Base-by-base conservation (phyloP, 805 yeast species). In the Candida corydali region DNA sequence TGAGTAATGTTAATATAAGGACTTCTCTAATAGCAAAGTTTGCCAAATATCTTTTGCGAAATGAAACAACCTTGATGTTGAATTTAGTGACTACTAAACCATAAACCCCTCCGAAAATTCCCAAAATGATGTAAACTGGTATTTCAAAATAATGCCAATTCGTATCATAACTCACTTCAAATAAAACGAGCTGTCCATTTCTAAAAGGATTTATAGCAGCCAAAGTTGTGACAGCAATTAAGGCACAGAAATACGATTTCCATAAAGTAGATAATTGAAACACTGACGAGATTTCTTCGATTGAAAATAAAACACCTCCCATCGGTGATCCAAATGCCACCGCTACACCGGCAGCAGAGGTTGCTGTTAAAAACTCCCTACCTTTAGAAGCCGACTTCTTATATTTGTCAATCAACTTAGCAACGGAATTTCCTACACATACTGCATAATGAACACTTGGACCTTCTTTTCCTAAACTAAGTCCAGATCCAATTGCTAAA, bases 381-480 rank as follows among this genome's bases (percentile, higher is more conserved):
- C 63, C 61, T 37, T 54, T 70, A 4, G 69, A 55, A 8, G 76
- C 73, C 15, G 75, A 67, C 35, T 58, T 59, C n/a, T 62, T 56
- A 46, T 72, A 75, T 40, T 58, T 56, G 16, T 52, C 51, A 39
- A 82, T 69, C 29, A 78, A 54, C 26, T 72, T 70, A 1, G 93
- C 80, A 9, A 87, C 64, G n/a, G 79, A 73, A 49, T 80, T 79
- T 0, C 97, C 98, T n/a, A 84, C 91, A 57, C 98, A 89, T 0
- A 89, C 95, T 0, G 98, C 97, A 59, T 91, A 93, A 60, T 93
- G 99, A 9, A 93, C 98, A 49, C 91, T 80, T 2, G 99, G 99
- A 0, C 99, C 99, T 55, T 93, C 99, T 60, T 93, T 93, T 16
- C 99, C 99, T 5, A 93, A 84, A 47, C 91, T 83, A 26, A 93